A percentile compares a stretch with the other conserved stretches of the same genome.
phyloP scores from a whole-genome alignment of 495 filamentous ascomycete genomes.

The Aspergillus nidulans region DNA sequence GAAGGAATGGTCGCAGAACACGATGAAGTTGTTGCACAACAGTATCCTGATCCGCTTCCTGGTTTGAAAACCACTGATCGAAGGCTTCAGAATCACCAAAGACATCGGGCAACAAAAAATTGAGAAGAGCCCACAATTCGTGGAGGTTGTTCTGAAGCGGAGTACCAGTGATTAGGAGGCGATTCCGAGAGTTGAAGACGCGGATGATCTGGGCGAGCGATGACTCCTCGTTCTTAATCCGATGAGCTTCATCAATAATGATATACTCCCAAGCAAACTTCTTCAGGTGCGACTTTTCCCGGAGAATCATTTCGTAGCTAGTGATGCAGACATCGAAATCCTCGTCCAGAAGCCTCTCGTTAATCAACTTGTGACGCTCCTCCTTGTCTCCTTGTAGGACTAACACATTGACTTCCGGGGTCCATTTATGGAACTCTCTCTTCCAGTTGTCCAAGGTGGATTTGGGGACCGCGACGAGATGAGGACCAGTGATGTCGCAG shows the following conservation, averaged over 20 bases:
- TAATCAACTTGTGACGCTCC: constrained; percentile 81
- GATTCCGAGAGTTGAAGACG: constrained; percentile 92
- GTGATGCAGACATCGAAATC: constrained; percentile 93
- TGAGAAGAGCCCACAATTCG: constrained; percentile 97
- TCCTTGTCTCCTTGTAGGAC: constrained; percentile 96
- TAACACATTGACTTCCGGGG: constrained; percentile 88
- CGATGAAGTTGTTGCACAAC: constrained; percentile 97
- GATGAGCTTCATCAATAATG: constrained; percentile 98
- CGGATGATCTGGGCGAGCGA: constrained; percentile 96
- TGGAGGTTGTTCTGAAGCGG: constrained; percentile 98
- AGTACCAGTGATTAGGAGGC: constrained; percentile 93
- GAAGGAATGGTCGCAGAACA: constrained; percentile 87
- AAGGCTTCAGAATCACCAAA: constrained; percentile 98
- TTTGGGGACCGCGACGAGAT: constrained; percentile 91
- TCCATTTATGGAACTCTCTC: constrained; percentile 90
- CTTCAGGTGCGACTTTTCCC: constrained; percentile 91
- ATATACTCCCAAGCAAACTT: constrained; percentile 99
- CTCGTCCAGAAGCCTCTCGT: constrained; percentile 83
- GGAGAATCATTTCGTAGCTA: constrained; percentile 94
- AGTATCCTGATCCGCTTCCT: constrained; percentile 83
- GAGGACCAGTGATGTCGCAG: constrained; percentile 83
- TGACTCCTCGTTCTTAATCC: constrained; percentile 99
- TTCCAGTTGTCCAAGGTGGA: constrained; percentile 99
- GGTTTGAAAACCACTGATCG: constrained; percentile 93
- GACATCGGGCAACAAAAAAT: constrained; percentile 95